A percentile compares a stretch with the other conserved stretches of the same genome.
Evolutionary conservation across 257 asterid genomes (phyloP).

Genomic region (Gentiana macrophylla): DNA sequence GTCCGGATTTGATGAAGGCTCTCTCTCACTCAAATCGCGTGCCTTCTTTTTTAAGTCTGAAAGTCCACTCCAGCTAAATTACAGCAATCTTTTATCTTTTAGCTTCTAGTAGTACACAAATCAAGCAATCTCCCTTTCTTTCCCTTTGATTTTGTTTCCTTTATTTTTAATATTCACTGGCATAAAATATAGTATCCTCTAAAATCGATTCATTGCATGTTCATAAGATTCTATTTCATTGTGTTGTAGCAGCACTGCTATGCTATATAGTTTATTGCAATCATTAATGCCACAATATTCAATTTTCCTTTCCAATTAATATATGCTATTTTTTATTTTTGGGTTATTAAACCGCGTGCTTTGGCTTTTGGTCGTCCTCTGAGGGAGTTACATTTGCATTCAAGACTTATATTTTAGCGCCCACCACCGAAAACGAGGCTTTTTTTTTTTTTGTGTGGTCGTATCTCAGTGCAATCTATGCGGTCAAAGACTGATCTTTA

Average conservation of each 20-base stretch:
- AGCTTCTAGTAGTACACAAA: conserved; percentile 26
- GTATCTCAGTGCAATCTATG: too few species aligned
- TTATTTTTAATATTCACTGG: too few species aligned
- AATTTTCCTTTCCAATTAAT: conserved; percentile 14
- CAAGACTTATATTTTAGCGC: conserved; percentile 29
- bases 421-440: conserved; percentile 10
- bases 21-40: conserved; percentile 13
- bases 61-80: conserved; percentile 42
- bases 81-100: conserved; percentile 23
- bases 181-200: too few species aligned
- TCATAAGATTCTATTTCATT: conserved; percentile 16
- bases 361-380: conserved; percentile 21
- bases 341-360: conserved; percentile 13
- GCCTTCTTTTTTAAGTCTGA: neutral
- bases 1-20: conserved; percentile 13
- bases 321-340: neutral
- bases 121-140: neutral
- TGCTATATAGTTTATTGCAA: conserved; percentile 8
- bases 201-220: conserved; percentile 9
- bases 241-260: neutral
- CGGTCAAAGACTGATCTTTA: too few species aligned
- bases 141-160: neutral
- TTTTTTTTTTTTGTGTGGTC: conserved; percentile 9
- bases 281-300: conserved; percentile 5
- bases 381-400: conserved; percentile 30